These are phyloP conservation scores for Alternaria longipes DNA, from an alignment of 2,329 filamentous ascomycete species.

Conservation along the genomic window DNA sequence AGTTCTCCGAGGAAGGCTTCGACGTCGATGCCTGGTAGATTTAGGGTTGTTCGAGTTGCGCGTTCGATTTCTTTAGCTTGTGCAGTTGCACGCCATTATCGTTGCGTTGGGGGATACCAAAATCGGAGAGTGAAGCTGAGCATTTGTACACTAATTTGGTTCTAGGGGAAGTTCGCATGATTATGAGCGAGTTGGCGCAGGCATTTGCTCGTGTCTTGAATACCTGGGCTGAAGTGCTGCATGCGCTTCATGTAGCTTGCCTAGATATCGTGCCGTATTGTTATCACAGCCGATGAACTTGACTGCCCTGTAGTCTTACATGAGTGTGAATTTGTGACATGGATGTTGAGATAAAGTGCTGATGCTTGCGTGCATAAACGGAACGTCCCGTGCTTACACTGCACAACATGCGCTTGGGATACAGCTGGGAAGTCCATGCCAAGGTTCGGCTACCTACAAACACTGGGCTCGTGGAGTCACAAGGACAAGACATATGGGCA, in stretches of 20 bases:
- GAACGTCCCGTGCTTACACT: background rate
- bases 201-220: conserved; percentile 14
- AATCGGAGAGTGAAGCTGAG: conserved; percentile 7
- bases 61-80: conserved; percentile 6
- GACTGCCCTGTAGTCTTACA: background rate
- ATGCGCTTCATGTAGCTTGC: background rate
- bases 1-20: conserved; percentile 98
- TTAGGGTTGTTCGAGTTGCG: background rate
- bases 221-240: conserved; percentile 2
- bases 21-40: conserved; percentile 86
- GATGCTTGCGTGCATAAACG: background rate
- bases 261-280: conserved; percentile 9
- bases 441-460: background rate
- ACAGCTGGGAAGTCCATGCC: background rate
- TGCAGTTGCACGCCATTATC: conserved; percentile 12
- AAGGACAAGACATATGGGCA: background rate
- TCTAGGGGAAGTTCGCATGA: conserved; percentile 6
- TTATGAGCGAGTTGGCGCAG: background rate
- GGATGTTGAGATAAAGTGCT: background rate
- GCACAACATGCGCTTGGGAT: background rate
- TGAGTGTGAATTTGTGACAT: background rate
- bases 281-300: background rate
- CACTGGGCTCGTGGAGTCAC: background rate
- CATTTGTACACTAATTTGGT: conserved; percentile 22
- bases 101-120: conserved; percentile 8